These are phyloP conservation scores for Truncatella angustata DNA, from an alignment of 2,329 filamentous ascomycete genomes.

Conservation along the genomic window DNA sequence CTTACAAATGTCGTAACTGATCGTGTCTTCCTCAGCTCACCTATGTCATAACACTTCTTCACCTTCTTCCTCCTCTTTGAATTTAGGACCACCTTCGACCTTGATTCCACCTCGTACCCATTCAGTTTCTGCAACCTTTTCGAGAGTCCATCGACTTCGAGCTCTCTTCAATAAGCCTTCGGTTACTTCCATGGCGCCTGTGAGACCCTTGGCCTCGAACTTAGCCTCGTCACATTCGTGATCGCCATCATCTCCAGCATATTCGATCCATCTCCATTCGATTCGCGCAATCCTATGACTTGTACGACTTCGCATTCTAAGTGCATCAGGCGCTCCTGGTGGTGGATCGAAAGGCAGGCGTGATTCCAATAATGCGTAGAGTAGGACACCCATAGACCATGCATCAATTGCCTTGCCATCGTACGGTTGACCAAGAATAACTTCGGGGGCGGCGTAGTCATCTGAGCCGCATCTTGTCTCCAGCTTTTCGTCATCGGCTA, in stretches of 20 bases:
- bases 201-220: constrained; percentile 62
- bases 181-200: constrained; percentile 76
- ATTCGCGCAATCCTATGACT: constrained; percentile 93
- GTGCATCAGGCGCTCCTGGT: constrained; percentile 73
- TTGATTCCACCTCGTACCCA: constrained; percentile 78
- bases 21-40: constrained; percentile 5
- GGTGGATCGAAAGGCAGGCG: constrained; percentile 89
- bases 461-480: constrained; percentile 93
- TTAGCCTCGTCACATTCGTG: constrained; percentile 68
- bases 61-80: constrained; percentile 58
- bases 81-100: constrained; percentile 61
- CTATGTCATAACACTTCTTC: constrained; percentile 45
- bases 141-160: constrained; percentile 72
- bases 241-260: constrained; percentile 79
- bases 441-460: constrained; percentile 95
- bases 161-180: constrained; percentile 83
- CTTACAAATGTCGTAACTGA: constrained; percentile 1
- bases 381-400: constrained; percentile 89
- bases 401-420: constrained; percentile 90
- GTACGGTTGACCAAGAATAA: constrained; percentile 92
- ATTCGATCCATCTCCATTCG: constrained; percentile 93
- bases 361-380: constrained; percentile 93
- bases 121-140: constrained; percentile 66
- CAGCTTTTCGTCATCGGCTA: constrained; percentile 83
- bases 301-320: constrained; percentile 75